Evolutionary conservation across 257 asterid species (phyloP), one percentile per base, ranked within the genome.

Genomic region (Verbascum thapsus): DNA sequence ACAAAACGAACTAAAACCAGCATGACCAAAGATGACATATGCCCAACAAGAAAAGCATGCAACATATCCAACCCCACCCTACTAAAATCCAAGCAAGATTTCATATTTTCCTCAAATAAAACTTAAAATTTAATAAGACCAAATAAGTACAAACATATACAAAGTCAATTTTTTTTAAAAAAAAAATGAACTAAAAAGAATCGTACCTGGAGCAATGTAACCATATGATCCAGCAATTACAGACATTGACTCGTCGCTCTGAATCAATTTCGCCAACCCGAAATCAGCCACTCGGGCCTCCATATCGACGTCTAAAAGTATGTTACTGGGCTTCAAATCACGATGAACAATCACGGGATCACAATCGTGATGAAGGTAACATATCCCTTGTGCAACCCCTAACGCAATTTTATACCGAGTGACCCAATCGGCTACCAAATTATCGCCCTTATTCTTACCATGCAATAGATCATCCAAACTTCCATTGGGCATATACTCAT

Each of bases 401-500:
- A 87, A 12, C 0, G 86, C 95, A 12, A 90, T 82, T 55, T 81
- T 87, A 32, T 87, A 90, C 77, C 96, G 73, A 0, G 81, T 87
- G 0, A 80, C 38, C 97, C 97, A 90, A 71, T 85, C 88, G 1
- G 82, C 88, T 40, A 67, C 80, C 78, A 85, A 19, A 70, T 74
- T 87, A 11, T 71, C 77, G 17, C 61, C 77, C 57, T 88, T 88
- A 1, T 80, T 83, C 65, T 75, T 85, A 7, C 96, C 95, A 68
- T 90, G 97, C 70, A 90, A 69, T 41, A 90, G 44, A 40, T 90
- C 92, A 19, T 87, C 92, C 11, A 91, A 48, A 63, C 95, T 91
- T 50, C 98, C 98, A 8, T 91, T 88, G 1, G 95, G 96, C 98
- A 88, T 91, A 83, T 86, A 91, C 69, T 91, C 98, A n/a, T 91